These are phyloP conservation scores for Pseudogymnoascus sp. DNA, from an alignment of 2,329 filamentous ascomycete genomes.

Conservation along the genomic window DNA sequence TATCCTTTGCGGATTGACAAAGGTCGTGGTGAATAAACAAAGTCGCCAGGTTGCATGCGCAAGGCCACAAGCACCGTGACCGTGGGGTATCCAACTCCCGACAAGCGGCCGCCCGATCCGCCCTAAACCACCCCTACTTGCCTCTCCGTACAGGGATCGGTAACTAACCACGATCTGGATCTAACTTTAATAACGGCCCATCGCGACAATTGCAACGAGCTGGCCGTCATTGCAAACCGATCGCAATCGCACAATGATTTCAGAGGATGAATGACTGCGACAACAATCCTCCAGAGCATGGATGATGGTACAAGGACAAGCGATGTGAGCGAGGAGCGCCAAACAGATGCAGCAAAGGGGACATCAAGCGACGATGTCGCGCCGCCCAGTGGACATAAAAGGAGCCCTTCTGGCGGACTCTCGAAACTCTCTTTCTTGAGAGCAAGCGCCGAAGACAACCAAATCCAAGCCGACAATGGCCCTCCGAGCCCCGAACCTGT, in stretches of 20 bases:
- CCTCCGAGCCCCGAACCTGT: slow-evolving; percentile 25
- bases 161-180: not conserved
- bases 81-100: not conserved
- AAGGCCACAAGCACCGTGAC: not conserved
- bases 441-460: slow-evolving; percentile 32
- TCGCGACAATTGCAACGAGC: not conserved
- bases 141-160: not conserved
- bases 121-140: not conserved
- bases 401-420: slow-evolving; percentile 43
- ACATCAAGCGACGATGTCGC: not conserved
- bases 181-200: not conserved
- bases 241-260: slow-evolving; percentile 2
- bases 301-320: slow-evolving; percentile 10
- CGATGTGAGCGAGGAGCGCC: slow-evolving; percentile 7
- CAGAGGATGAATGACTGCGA: slow-evolving; percentile 7
- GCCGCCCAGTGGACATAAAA: slow-evolving; percentile 20
- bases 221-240: not conserved
- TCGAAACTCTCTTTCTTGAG: slow-evolving; percentile 64
- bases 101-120: slow-evolving; percentile 2
- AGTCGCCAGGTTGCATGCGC: slow-evolving; percentile 2
- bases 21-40: slow-evolving; percentile 1
- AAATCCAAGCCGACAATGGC: slow-evolving; percentile 19
- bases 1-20: not conserved
- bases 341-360: slow-evolving; percentile 4
- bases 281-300: slow-evolving; percentile 10